These are phyloP conservation scores for Boletus reticulatus DNA, from an alignment of 768 basidiomycete genomes.

Conservation along the genomic window DNA sequence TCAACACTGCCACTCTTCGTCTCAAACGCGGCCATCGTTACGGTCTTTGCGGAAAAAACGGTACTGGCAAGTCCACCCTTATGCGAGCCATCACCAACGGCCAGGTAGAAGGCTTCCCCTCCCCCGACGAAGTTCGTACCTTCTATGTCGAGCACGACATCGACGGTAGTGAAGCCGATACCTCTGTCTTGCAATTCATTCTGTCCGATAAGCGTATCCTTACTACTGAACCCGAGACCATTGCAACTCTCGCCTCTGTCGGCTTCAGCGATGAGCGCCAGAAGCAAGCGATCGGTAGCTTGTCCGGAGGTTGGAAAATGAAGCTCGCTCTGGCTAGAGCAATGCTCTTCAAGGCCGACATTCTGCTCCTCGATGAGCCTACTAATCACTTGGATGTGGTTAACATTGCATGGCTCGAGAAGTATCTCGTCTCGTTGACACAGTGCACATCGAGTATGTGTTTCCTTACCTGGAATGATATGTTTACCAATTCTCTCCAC, in stretches of 20 bases:
- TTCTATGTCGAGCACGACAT: slow-evolving; percentile 99
- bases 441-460: slow-evolving; percentile 87
- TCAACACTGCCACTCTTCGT: slow-evolving; percentile 94
- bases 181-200: slow-evolving; percentile 88
- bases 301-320: slow-evolving; percentile 99
- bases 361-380: slow-evolving; percentile 93
- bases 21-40: slow-evolving; percentile 99
- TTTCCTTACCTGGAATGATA: not conserved
- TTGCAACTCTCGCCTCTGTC: slow-evolving; percentile 83
- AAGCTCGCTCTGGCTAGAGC: slow-evolving; percentile 96
- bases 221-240: slow-evolving; percentile 63
- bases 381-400: slow-evolving; percentile 97
- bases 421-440: slow-evolving; percentile 82
- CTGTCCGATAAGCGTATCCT: slow-evolving; percentile 79
- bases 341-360: slow-evolving; percentile 98
- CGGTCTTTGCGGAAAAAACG: slow-evolving; percentile 97
- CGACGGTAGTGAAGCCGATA: slow-evolving; percentile 91
- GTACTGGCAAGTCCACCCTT: slow-evolving; percentile 95
- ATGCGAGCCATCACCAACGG: slow-evolving; percentile 94
- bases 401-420: slow-evolving; percentile 97
- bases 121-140: slow-evolving; percentile 94
- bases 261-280: slow-evolving; percentile 92
- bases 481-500: slow-evolving; percentile 1
- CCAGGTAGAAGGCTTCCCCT: slow-evolving; percentile 98
- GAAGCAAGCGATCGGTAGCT: slow-evolving; percentile 76